phyloP scores from a whole-genome alignment of 2,329 filamentous ascomycete species.

The Sclerotinia subarctica region DNA sequence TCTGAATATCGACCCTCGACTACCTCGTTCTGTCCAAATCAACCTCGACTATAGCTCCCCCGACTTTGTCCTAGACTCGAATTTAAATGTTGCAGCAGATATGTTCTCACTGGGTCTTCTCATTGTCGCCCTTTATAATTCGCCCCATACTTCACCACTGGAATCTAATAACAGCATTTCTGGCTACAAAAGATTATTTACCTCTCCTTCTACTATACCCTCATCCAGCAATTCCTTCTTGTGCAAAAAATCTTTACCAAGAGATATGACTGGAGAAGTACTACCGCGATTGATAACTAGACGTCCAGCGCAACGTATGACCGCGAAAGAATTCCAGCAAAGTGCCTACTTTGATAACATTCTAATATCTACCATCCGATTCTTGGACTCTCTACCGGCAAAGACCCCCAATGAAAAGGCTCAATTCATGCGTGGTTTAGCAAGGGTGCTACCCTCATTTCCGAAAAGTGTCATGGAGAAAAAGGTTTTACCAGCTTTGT shows the following conservation, averaged over 20 bases:
- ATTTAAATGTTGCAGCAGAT: constrained; percentile 78
- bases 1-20: constrained; percentile 77
- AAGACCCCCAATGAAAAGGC: constrained; percentile 91
- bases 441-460: constrained; percentile 85
- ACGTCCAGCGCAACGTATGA: constrained; percentile 81
- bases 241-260: constrained; percentile 73
- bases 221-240: constrained; percentile 81
- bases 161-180: constrained; percentile 77
- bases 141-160: constrained; percentile 84
- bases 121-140: constrained; percentile 88
- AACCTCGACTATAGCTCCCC: constrained; percentile 92
- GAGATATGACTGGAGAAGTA: constrained; percentile 70
- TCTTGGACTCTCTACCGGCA: constrained; percentile 83
- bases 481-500: constrained; percentile 81
- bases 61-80: constrained; percentile 90
- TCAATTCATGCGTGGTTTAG: constrained; percentile 84
- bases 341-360: constrained; percentile 97
- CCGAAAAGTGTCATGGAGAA: constrained; percentile 91
- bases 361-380: constrained; percentile 91
- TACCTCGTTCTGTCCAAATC: constrained; percentile 80
- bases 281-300: constrained; percentile 84
- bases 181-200: constrained; percentile 81
- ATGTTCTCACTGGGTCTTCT: constrained; percentile 92
- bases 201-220: constrained; percentile 73
- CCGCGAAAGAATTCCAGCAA: constrained; percentile 87